These are phyloP conservation scores for Miamiensis avidus DNA, from an alignment of 169 alveolate species.

Conservation along the genomic window DNA sequence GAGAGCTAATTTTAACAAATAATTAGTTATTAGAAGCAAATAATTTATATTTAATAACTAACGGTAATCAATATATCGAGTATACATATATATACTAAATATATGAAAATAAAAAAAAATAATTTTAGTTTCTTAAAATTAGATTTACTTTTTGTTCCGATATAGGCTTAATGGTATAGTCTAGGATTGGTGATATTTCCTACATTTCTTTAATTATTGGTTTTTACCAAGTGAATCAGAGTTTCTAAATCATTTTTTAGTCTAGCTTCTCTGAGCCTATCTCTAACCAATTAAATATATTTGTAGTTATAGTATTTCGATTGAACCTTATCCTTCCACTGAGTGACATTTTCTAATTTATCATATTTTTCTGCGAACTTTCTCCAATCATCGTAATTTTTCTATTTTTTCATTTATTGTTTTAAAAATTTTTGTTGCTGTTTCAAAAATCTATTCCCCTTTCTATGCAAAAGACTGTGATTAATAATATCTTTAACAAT, in stretches of 20 bases:
- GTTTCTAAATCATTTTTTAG: constrained; percentile 37
- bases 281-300: constrained; percentile 11
- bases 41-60: background rate
- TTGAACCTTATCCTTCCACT: constrained; percentile 44
- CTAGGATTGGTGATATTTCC: constrained; percentile 56
- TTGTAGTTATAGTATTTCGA: constrained; percentile 44
- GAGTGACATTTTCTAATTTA: constrained; percentile 31
- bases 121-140: too few relatives aligned
- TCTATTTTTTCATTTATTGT: constrained; percentile 11
- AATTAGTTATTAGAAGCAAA: too few relatives aligned
- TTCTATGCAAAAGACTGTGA: background rate
- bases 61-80: background rate
- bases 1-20: background rate
- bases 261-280: constrained; percentile 36
- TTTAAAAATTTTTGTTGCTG: background rate
- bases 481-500: constrained; percentile 8
- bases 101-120: too few relatives aligned
- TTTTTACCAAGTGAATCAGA: constrained; percentile 45
- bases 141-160: constrained; percentile 53
- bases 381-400: constrained; percentile 43
- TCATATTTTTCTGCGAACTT: constrained; percentile 40
- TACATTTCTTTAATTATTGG: constrained; percentile 52
- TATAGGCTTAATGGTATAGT: constrained; percentile 52
- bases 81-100: too few relatives aligned
- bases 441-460: background rate